phyloP scores from a whole-genome alignment of 2,329 filamentous ascomycete genomes.

The Colletotrichum orbiculare region DNA sequence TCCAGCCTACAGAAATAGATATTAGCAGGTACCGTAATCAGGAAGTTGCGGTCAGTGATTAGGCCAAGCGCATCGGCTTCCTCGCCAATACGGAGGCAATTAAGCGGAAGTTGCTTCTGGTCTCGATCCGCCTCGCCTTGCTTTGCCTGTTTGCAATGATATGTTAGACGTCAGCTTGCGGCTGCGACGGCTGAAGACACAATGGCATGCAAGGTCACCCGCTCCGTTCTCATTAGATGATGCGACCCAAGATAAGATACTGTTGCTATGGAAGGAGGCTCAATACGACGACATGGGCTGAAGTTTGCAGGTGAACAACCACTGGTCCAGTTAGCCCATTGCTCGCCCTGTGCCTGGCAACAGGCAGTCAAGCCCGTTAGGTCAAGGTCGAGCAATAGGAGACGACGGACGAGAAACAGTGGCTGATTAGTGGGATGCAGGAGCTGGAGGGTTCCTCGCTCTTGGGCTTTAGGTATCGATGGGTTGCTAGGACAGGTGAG shows the following conservation, averaged over 20 bases:
- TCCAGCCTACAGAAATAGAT: too few species aligned
- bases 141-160: conserved; percentile 17
- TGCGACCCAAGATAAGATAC: conserved; percentile 8
- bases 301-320: background rate
- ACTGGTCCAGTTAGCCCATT: background rate
- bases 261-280: conserved; percentile 4
- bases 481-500: conserved; percentile 2
- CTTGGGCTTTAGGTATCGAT: conserved; percentile 32
- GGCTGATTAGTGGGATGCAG: conserved; percentile 31
- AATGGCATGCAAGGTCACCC: conserved; percentile 12
- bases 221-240: background rate
- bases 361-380: conserved; percentile 24
- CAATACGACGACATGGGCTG: conserved; percentile 7
- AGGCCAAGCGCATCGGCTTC: too few species aligned
- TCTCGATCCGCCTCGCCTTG: conserved; percentile 11
- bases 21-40: too few species aligned
- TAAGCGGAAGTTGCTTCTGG: conserved; percentile 15
- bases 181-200: conserved; percentile 21
- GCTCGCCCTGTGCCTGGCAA: conserved; percentile 13
- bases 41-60: too few species aligned
- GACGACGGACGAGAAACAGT: conserved; percentile 32
- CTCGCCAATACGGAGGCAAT: background rate
- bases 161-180: background rate
- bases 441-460: conserved; percentile 6
- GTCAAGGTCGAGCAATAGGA: conserved; percentile 32